Evolutionary conservation across 2,329 filamentous ascomycete species (phyloP).

Genomic region (Rhynchosporium secalis): DNA sequence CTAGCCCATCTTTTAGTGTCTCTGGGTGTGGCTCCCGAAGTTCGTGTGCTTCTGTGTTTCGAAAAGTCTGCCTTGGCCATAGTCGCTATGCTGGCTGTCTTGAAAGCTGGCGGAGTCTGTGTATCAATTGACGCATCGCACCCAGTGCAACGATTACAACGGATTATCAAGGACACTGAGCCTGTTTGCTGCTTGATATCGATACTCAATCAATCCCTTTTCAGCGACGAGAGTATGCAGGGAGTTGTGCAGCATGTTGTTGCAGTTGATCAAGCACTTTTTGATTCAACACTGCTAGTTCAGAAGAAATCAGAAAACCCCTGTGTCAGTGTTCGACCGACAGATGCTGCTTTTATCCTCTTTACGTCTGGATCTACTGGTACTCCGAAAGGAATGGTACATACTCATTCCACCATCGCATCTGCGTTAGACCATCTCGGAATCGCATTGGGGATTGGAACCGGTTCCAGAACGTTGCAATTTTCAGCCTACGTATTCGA

Average conservation of each 20-base stretch:
- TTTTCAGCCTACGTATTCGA: slow-evolving; percentile 30
- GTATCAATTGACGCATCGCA: slow-evolving; percentile 37
- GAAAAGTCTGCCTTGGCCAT: slow-evolving; percentile 35
- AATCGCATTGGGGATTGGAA: slow-evolving; percentile 11
- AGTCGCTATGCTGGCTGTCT: slow-evolving; percentile 33
- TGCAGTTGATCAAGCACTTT: not conserved
- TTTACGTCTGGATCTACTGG: slow-evolving; percentile 50
- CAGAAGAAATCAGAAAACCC: not conserved
- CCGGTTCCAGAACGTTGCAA: slow-evolving; percentile 16
- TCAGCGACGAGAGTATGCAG: not conserved
- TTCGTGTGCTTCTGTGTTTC: slow-evolving; percentile 32
- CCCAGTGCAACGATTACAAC: slow-evolving; percentile 29
- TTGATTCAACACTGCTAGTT: not conserved
- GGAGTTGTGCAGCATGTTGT: slow-evolving; percentile 3
- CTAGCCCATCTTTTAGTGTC: slow-evolving; percentile 22
- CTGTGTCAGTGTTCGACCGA: not conserved
- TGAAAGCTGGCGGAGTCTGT: slow-evolving; percentile 35
- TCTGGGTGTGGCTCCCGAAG: slow-evolving; percentile 8
- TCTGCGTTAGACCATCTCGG: slow-evolving; percentile 11
- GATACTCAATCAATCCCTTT: not conserved
- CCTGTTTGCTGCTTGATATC: slow-evolving; percentile 7
- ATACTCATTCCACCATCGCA: slow-evolving; percentile 48
- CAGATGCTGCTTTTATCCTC: slow-evolving; percentile 41
- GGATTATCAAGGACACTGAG: not conserved
- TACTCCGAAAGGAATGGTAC: slow-evolving; percentile 42